Evolutionary conservation across 2,329 filamentous ascomycete species (phyloP), one percentile per base, ranked within the genome.

Genomic region (Trichoderma sp.): DNA sequence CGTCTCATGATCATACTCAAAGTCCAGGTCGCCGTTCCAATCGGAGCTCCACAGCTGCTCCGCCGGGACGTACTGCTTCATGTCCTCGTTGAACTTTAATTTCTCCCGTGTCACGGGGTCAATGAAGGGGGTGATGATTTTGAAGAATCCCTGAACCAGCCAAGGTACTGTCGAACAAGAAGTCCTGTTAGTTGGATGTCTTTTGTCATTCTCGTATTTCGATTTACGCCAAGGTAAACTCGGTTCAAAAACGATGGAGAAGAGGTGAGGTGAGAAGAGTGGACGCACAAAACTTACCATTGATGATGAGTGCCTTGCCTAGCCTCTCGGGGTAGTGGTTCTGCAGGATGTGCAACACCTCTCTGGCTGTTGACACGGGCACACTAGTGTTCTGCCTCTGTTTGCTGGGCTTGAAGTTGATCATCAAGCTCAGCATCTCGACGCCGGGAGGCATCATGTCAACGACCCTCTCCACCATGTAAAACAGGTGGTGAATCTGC

Each of bases 31-130:
- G 72, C 96, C 95, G 62, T 91, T 90, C 76, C 85, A 86, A 77
- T 92, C 90, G 71, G 90, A 86, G 77, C 90, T 91, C 91, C 94
- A 92, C 68, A 99, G 88, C 80, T 98, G 95, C 77, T 91, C 86
- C 8, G 90, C 82, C 6, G 94, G 94, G 24, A 99, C 92, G 80
- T 94, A 94, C 76, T 92, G 86, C 76, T 87, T 87, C 85, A 97
- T 91, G 79, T 97, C 92, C 81, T 97, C 94, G 85, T 98, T 98
- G 87, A 97, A 98, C 84, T 96, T 97, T 84, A 99, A 91, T 86
- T 99, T 99, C 79, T 96, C 91, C 72, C 93, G 90, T 11, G 96
- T 99, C 77, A 95, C 85, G 8, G 96, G 96, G 82, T 99, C 96
- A 83, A 99, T 97, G 83, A 99, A 98, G 51, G 95, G 94, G 5